These are phyloP conservation scores for Strombidium stylifer DNA, from an alignment of 73 alveolate genomes.

Conservation along the genomic window DNA sequence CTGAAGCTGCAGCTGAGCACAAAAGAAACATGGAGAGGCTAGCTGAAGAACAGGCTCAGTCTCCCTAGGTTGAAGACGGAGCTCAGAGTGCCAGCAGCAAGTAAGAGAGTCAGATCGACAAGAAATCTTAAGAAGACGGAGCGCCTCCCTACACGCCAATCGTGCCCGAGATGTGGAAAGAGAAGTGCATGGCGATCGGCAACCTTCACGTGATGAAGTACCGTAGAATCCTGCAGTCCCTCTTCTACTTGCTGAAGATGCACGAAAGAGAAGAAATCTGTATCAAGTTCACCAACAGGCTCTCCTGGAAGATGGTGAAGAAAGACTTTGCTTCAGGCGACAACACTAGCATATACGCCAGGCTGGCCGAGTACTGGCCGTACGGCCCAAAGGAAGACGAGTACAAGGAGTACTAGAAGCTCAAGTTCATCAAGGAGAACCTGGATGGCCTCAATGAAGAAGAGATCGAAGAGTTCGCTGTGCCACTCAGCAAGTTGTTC, in stretches of 20 bases:
- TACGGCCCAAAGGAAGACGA: constrained; percentile 37
- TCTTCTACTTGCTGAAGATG: constrained; percentile 34
- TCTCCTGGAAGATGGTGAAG: constrained; percentile 59
- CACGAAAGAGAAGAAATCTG: constrained; percentile 52
- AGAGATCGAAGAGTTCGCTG: constrained; percentile 45
- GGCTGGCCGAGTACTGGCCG: constrained; percentile 32
- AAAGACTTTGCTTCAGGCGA: neutral
- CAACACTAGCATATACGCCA: constrained; percentile 1
- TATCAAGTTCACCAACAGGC: constrained; percentile 43
- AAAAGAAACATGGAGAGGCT: neutral
- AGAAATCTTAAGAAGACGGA: neutral
- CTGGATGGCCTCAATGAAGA: constrained; percentile 30
- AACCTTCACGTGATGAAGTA: constrained; percentile 30
- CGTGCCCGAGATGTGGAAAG: constrained; percentile 38
- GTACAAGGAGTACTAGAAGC: constrained; percentile 25
- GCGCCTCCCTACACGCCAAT: constrained; percentile 15
- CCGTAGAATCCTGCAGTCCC: constrained; percentile 31
- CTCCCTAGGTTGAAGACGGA: constrained; percentile 6
- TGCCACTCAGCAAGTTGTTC: constrained; percentile 34
- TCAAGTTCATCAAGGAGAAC: constrained; percentile 40
- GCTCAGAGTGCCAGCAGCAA: neutral
- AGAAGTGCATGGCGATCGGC: constrained; percentile 27
- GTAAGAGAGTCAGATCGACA: neutral
- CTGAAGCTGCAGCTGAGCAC: neutral
- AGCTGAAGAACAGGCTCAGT: too few relatives aligned